Conservation (phyloP, 352 stramenopile species). For the Phytophthora pisi region DNA sequence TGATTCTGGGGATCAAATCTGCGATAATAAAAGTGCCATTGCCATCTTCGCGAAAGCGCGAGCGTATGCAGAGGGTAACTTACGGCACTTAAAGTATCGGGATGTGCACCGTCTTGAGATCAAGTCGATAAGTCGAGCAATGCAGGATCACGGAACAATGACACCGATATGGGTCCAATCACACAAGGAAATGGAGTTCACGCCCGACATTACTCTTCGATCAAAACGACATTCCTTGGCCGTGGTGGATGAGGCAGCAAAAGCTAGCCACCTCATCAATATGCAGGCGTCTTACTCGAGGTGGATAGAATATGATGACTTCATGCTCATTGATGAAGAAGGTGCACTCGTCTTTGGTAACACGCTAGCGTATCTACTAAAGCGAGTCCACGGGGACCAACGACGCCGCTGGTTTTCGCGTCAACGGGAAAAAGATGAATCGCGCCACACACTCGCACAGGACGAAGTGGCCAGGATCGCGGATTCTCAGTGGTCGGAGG, state of each 20-base stretch:
- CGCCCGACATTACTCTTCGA: background rate
- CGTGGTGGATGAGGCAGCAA: background rate
- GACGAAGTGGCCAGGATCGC: background rate
- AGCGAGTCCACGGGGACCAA: background rate
- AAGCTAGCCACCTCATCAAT: background rate
- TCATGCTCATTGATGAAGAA: background rate
- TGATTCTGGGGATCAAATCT: conserved; percentile 2
- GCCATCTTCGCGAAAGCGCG: background rate
- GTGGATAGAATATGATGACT: background rate
- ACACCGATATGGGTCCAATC: conserved; percentile 1
- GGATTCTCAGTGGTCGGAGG: background rate
- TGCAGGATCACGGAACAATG: background rate
- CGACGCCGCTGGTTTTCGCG: background rate
- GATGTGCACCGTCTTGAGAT: background rate
- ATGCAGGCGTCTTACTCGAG: background rate
- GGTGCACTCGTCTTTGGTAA: background rate
- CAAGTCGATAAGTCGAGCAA: background rate
- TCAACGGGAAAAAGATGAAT: background rate
- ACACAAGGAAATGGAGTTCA: background rate
- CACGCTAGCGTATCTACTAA: background rate
- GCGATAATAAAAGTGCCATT: conserved; percentile 15
- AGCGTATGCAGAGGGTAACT: background rate
- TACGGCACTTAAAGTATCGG: background rate
- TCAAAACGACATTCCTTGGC: background rate
- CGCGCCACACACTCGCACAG: background rate